Conservation (phyloP, 495 filamentous ascomycete species). For the Acidomyces sp. region DNA sequence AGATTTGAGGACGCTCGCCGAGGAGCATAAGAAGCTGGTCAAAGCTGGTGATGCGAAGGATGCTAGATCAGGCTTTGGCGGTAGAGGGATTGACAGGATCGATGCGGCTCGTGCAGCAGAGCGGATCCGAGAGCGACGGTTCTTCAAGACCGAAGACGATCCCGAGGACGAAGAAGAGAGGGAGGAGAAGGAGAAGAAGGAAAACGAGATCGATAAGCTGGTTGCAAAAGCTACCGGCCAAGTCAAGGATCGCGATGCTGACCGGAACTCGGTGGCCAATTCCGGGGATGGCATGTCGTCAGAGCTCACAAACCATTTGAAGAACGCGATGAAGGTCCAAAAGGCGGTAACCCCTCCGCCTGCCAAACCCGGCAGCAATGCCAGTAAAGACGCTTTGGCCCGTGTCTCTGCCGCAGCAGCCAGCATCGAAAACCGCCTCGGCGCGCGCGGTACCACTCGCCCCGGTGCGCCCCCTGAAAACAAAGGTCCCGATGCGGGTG, state of each 20-base stretch:
- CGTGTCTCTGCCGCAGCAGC: slow-evolving; percentile 69
- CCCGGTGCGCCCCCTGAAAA: slow-evolving; percentile 95
- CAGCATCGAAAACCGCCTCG: slow-evolving; percentile 74
- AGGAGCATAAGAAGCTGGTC: slow-evolving; percentile 72
- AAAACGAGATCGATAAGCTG: slow-evolving; percentile 38
- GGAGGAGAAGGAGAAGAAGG: slow-evolving; percentile 41
- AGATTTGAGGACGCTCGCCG: slow-evolving; percentile 48
- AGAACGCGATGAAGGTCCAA: slow-evolving; percentile 70
- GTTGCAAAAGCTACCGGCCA: slow-evolving; percentile 43
- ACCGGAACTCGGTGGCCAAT: slow-evolving; percentile 28
- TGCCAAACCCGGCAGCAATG: slow-evolving; percentile 25
- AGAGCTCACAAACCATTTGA: slow-evolving; percentile 32
- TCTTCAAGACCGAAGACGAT: slow-evolving; percentile 81
- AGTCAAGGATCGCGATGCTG: slow-evolving; percentile 33
- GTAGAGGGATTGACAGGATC: slow-evolving; percentile 82
- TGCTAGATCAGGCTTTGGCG: slow-evolving; percentile 72
- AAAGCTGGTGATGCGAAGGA: slow-evolving; percentile 85
- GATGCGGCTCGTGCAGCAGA: slow-evolving; percentile 82
- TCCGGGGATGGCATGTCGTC: slow-evolving; percentile 30
- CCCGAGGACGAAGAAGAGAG: slow-evolving; percentile 69
- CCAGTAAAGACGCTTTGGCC: slow-evolving; percentile 60
- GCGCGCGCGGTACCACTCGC: slow-evolving; percentile 61
- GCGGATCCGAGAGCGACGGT: slow-evolving; percentile 69
- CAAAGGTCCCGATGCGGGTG: slow-evolving; percentile 91
- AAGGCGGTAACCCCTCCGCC: slow-evolving; percentile 49